These are phyloP conservation scores for Verbascum thapsus DNA, from an alignment of 257 asterid genomes.

Conservation along the genomic window DNA sequence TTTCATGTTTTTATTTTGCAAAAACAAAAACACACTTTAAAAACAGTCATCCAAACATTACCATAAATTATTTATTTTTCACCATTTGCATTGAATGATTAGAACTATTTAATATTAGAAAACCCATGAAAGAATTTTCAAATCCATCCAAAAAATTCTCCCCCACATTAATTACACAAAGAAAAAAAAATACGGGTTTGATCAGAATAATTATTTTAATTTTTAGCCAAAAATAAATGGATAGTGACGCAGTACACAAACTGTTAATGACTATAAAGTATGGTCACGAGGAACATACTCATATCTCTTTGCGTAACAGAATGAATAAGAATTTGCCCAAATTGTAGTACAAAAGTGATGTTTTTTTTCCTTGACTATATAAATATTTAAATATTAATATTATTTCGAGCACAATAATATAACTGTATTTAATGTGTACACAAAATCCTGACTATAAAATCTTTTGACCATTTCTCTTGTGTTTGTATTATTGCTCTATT, in stretches of 20 bases:
- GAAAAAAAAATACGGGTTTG: neutral
- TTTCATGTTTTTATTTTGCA: no score
- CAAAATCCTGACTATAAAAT: constrained; percentile 8
- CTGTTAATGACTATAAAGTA: constrained; percentile 27
- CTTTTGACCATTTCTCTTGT: constrained; percentile 18
- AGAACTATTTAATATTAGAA: no score
- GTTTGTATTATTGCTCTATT: neutral
- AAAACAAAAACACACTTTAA: no score
- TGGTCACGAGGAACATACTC: constrained; percentile 42
- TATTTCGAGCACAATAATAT: no score
- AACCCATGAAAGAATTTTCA: no score
- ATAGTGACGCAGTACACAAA: constrained; percentile 34
- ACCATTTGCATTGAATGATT: no score
- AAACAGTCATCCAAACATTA: no score
- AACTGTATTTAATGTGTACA: neutral
- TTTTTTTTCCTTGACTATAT: constrained; percentile 32
- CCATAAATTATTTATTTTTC: no score
- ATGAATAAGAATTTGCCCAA: constrained; percentile 27
- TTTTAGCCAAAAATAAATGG: constrained; percentile 6
- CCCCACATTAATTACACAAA: no score
- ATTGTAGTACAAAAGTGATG: neutral
- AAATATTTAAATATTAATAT: neutral
- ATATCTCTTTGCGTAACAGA: constrained; percentile 36
- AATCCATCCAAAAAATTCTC: no score
- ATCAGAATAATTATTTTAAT: constrained; percentile 18